These are phyloP conservation scores for Microstroma glucosiphilum DNA, from an alignment of 1,284 basidiomycete genomes.

Conservation along the genomic window DNA sequence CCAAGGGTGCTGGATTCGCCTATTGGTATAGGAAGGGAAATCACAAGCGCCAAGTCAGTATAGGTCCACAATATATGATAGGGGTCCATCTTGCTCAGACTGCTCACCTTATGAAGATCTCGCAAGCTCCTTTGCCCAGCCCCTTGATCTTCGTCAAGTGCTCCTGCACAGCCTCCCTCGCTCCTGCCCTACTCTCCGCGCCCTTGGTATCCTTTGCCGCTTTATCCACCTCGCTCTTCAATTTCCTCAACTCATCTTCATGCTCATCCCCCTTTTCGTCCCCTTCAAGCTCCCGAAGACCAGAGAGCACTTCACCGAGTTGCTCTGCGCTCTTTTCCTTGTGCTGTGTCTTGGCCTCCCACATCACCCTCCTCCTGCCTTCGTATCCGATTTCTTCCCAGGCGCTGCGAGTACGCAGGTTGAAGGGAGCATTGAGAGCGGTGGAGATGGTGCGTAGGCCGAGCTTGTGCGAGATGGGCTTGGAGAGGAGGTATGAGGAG, in stretches of 20 bases:
- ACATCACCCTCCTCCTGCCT: conserved; percentile 24
- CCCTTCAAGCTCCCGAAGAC: conserved; percentile 13
- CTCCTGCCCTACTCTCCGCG: background rate
- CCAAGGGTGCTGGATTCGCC: conserved; percentile 22
- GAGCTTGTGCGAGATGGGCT: conserved; percentile 30
- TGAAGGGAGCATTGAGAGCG: conserved; percentile 27
- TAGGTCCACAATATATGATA: too few relatives aligned
- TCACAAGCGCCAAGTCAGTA: too few relatives aligned
- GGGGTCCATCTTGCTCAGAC: too few relatives aligned
- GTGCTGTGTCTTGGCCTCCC: conserved; percentile 33
- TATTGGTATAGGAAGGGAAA: too few relatives aligned
- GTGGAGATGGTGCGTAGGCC: conserved; percentile 27
- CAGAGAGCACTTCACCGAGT: conserved; percentile 26
- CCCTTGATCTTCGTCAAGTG: conserved; percentile 21
- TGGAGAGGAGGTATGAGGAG: conserved; percentile 26
- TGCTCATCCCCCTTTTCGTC: conserved; percentile 10
- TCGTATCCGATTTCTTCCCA: conserved; percentile 25
- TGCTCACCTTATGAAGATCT: conserved; percentile 24
- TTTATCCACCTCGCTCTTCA: conserved; percentile 14
- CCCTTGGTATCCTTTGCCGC: conserved; percentile 14
- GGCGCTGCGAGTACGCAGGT: conserved; percentile 19
- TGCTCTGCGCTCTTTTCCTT: conserved; percentile 35
- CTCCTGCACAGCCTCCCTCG: background rate
- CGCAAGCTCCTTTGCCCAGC: conserved; percentile 21
- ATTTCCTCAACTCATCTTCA: conserved; percentile 11